Evolutionary conservation across 768 basidiomycete species (phyloP).

Genomic region (Chiua virens): DNA sequence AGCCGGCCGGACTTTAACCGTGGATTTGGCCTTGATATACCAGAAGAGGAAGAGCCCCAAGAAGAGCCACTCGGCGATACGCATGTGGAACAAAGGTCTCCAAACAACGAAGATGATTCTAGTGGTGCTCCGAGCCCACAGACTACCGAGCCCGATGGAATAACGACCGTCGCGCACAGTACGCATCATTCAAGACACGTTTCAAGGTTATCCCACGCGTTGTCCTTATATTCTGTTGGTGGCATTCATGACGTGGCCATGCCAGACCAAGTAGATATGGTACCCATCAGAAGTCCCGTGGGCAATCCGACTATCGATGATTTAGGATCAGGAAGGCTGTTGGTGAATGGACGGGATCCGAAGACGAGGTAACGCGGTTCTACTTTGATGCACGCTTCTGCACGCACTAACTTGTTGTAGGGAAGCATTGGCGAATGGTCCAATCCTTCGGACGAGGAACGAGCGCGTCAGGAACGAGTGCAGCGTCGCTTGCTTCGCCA

Average conservation of each 20-base stretch:
- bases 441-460: conserved; percentile 88
- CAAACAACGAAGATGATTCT: conserved; percentile 35
- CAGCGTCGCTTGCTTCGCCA: conserved; percentile 60
- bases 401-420: conserved; percentile 16
- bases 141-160: conserved; percentile 38
- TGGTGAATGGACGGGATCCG: conserved; percentile 83
- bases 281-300: conserved; percentile 32
- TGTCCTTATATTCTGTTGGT: conserved; percentile 65
- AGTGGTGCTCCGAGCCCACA: conserved; percentile 25
- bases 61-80: conserved; percentile 35
- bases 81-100: conserved; percentile 37
- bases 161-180: conserved; percentile 50
- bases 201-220: conserved; percentile 63
- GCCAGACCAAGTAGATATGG: conserved; percentile 25
- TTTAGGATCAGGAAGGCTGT: conserved; percentile 40
- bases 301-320: conserved; percentile 37
- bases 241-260: conserved; percentile 41
- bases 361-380: conserved; percentile 62
- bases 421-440: conserved; percentile 89
- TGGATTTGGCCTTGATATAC: conserved; percentile 80
- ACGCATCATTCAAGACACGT: conserved; percentile 66
- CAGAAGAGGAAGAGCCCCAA: conserved; percentile 70
- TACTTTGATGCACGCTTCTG: neutral
- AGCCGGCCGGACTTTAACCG: conserved; percentile 71
- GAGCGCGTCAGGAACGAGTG: conserved; percentile 65